Evolutionary conservation across 768 basidiomycete species (phyloP).

Genomic region (Filobasidium floriforme): DNA sequence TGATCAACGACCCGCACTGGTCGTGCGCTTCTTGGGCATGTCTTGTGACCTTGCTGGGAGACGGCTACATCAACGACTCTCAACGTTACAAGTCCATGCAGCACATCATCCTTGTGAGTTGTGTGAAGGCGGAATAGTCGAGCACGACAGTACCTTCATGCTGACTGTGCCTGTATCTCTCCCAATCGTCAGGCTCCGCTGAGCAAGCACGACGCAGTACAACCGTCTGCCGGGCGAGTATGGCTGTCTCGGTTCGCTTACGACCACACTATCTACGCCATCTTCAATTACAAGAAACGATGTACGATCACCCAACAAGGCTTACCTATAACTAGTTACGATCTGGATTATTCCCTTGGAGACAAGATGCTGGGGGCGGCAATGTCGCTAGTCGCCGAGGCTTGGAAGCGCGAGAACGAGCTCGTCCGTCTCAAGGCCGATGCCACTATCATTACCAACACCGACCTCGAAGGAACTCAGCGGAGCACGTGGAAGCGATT

Average conservation of each 20-base stretch:
- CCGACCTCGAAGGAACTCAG: not conserved
- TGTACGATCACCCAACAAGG: conserved; percentile 25
- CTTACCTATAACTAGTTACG: conserved; percentile 24
- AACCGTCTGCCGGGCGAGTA: conserved; percentile 8
- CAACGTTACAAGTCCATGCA: conserved; percentile 28
- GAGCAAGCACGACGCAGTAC: conserved; percentile 26
- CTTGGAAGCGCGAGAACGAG: conserved; percentile 19
- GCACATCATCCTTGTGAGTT: conserved; percentile 39
- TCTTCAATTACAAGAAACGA: conserved; percentile 28
- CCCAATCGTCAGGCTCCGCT: conserved; percentile 15
- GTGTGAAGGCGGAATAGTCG: not conserved
- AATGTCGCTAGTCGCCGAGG: conserved; percentile 32
- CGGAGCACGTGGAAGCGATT: conserved; percentile 3
- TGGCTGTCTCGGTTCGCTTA: conserved; percentile 31
- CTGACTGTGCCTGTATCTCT: not conserved
- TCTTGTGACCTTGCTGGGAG: conserved; percentile 37
- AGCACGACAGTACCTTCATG: not conserved
- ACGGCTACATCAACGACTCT: conserved; percentile 31
- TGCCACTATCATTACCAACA: conserved; percentile 1
- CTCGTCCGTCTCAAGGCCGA: conserved; percentile 8
- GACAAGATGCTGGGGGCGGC: conserved; percentile 26
- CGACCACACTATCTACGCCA: conserved; percentile 40
- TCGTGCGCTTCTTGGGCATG: conserved; percentile 38
- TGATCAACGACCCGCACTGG: conserved; percentile 36
- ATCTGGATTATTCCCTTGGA: conserved; percentile 20